Evolutionary conservation across 345 rosid species (phyloP).

Genomic region (Gynandropsis gynandra): DNA sequence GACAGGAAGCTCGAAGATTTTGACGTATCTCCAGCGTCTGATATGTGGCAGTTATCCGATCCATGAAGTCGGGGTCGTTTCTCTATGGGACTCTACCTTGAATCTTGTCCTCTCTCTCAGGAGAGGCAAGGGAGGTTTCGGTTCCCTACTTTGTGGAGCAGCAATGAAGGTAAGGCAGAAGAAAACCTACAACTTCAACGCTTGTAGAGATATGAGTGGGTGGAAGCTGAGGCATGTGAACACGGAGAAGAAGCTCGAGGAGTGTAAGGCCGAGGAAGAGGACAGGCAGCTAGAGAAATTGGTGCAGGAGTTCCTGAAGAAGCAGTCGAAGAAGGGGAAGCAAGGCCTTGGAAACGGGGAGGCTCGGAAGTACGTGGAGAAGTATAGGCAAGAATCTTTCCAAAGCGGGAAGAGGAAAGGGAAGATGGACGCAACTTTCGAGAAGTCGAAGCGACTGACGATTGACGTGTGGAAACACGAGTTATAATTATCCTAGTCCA

Average conservation of each 20-base stretch:
- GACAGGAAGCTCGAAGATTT: no score
- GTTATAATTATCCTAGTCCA: no score
- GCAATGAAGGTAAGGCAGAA: slow-evolving; percentile 80
- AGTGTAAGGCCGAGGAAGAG: slow-evolving; percentile 78
- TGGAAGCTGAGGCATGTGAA: no score
- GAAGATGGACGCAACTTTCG: no score
- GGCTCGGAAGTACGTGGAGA: no score
- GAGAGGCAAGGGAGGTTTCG: slow-evolving; percentile 81
- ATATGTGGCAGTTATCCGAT: slow-evolving; percentile 40
- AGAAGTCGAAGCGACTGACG: no score
- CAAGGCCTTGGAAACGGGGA: no score
- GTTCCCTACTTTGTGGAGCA: slow-evolving; percentile 77
- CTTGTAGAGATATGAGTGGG: no score
- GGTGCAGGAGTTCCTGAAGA: no score
- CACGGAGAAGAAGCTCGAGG: slow-evolving; percentile 73
- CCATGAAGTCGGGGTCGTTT: slow-evolving; percentile 27
- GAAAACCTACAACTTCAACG: slow-evolving; percentile 70
- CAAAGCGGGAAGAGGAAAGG: slow-evolving; percentile 33
- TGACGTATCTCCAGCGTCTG: slow-evolving; percentile 42
- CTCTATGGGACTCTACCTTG: slow-evolving; percentile 40
- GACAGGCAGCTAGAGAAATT: slow-evolving; percentile 60
- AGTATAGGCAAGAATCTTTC: slow-evolving; percentile 43
- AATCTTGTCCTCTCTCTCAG: slow-evolving; percentile 45
- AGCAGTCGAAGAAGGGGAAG: no score
- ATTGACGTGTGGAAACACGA: no score